phyloP scores from a whole-genome alignment of 1,284 basidiomycete species.

The Golubevia sp. region DNA sequence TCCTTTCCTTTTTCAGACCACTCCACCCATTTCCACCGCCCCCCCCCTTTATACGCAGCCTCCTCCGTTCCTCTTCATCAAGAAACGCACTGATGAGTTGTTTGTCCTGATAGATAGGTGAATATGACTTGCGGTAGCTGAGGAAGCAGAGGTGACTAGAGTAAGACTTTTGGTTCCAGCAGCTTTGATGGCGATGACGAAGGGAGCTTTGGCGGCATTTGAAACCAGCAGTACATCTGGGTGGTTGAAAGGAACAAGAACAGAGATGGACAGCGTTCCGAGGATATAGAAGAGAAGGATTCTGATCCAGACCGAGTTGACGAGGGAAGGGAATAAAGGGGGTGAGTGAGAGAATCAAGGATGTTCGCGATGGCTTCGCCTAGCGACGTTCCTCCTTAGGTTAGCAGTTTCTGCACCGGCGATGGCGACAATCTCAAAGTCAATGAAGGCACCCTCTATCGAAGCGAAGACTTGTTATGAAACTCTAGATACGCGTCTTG shows the following conservation, averaged over 20 bases:
- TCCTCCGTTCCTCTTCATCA: too few species aligned
- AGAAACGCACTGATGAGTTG: too few species aligned
- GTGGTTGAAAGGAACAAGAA: slow-evolving; percentile 42
- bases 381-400: slow-evolving; percentile 3
- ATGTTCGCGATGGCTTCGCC: too few species aligned
- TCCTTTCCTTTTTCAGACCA: too few species aligned
- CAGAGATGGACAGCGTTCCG: slow-evolving; percentile 63
- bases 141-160: background rate
- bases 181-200: slow-evolving; percentile 42
- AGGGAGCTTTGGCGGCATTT: slow-evolving; percentile 31
- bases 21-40: too few species aligned
- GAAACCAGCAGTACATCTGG: slow-evolving; percentile 23
- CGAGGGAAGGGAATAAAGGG: slow-evolving; percentile 13
- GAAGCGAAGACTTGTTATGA: too few species aligned
- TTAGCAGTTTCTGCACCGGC: slow-evolving; percentile 7
- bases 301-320: slow-evolving; percentile 48
- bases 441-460: too few species aligned
- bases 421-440: slow-evolving; percentile 12
- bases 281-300: slow-evolving; percentile 59
- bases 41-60: too few species aligned
- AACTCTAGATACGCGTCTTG: too few species aligned
- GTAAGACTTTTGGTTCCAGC: background rate
- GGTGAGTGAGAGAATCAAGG: slow-evolving; percentile 2
- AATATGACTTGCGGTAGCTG: too few species aligned
- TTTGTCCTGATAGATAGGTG: too few species aligned